phyloP scores from a whole-genome alignment of 2,329 filamentous ascomycete genomes.

The Dothideomycetes sp. region DNA sequence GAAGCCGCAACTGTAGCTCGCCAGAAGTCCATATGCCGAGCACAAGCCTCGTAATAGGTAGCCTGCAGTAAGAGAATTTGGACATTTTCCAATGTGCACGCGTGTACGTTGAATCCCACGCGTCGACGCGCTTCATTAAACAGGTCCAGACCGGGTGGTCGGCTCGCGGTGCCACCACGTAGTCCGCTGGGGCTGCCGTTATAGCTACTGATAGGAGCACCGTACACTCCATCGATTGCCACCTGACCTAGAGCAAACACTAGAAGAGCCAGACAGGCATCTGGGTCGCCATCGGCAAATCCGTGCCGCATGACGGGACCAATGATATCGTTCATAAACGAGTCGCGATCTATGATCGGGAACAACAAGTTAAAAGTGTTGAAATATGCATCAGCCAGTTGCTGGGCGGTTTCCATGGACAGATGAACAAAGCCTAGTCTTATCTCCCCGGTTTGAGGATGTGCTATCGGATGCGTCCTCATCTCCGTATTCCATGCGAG shows the following conservation, averaged over 20 bases:
- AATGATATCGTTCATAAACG: constrained; percentile 40
- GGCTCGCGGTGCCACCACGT: constrained; percentile 37
- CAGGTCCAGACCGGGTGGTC: constrained; percentile 46
- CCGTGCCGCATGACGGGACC: constrained; percentile 35
- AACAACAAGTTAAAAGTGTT: constrained; percentile 48
- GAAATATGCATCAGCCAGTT: constrained; percentile 45
- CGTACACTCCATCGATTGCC: constrained; percentile 40
- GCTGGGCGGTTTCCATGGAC: constrained; percentile 39
- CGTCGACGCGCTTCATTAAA: constrained; percentile 53
- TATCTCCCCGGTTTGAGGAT: constrained; percentile 7
- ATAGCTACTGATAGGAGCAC: constrained; percentile 32
- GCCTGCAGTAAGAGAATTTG: constrained; percentile 48
- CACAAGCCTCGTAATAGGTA: constrained; percentile 45
- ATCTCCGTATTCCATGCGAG: constrained; percentile 19
- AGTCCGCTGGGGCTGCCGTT: constrained; percentile 41
- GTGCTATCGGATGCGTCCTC: constrained; percentile 13
- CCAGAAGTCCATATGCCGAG: constrained; percentile 46
- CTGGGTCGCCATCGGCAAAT: constrained; percentile 35
- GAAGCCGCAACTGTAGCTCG: constrained; percentile 46
- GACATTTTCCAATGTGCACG: constrained; percentile 47
- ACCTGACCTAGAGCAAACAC: constrained; percentile 50
- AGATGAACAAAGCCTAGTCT: constrained; percentile 25
- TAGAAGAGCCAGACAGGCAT: constrained; percentile 44
- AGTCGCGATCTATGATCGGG: constrained; percentile 47
- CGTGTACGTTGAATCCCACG: constrained; percentile 46